Evolutionary conservation across 1,284 basidiomycete genomes (phyloP), one percentile per base, ranked within the genome.

Genomic region (Schizopora paradoxa): DNA sequence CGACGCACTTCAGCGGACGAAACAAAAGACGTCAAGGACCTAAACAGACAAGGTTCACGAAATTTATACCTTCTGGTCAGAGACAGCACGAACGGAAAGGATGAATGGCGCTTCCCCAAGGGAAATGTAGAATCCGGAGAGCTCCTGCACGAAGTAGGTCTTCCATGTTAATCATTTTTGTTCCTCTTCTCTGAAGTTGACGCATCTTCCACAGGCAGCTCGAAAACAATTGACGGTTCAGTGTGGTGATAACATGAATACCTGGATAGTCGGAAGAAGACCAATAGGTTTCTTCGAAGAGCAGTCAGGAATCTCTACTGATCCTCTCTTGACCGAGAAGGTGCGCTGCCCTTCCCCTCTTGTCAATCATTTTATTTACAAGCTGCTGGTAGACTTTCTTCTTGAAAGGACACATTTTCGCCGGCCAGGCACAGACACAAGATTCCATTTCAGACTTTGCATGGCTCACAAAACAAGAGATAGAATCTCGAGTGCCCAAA

Each of bases 391-490:
- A 68, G 66, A 60, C 69, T 14, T 91, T 91, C 64, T 88, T 91
- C 68, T 86, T 81, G 69, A 91, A 91, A 61, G 86, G 76, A 19
- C 86, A 90, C 56, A 86, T 91, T 44, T 73, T 91, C 59, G 78
- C 85, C 3, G 89, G 88, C 10, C 87, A 90, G 61, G 77, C 76
- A 19, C 68, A 65, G 26, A 79, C 79, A 16, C 64, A 76, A 43
- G 63, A 67, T 27, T 63, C 64, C 44, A 68, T 86, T 47, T 68
- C 71, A 41, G 87, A 90, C 56, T 92, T 90, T 67, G 89, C 86
- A 16, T 94, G 91, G 91, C 70, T 93, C 52, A 92, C 90, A 46
- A 90, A 91, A 65, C 77, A 91, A 61, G 91, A 94, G 70, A 82
- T 93, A 42, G 67, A 81, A 60, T 65, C 75, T 32, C 73, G 72